Percentiles rank a stretch among this genome's conserved stretches.
Evolutionary conservation across 495 filamentous ascomycete species (phyloP).

Genomic region (Neurospora sp.): DNA sequence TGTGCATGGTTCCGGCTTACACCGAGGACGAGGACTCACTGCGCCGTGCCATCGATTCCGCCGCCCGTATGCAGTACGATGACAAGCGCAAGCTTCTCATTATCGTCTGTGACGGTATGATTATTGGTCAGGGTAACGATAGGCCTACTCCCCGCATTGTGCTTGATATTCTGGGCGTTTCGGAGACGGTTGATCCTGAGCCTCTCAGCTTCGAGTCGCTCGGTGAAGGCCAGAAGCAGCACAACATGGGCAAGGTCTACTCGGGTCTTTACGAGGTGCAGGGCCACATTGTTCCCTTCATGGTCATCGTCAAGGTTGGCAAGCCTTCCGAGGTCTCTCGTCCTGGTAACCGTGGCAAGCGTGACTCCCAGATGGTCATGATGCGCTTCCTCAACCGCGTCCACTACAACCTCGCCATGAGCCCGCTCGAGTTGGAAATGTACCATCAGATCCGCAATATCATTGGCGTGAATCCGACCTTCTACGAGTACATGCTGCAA

Average conservation of each 20-base stretch:
- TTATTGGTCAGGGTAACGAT: conserved; percentile 97
- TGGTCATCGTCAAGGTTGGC: conserved; percentile 94
- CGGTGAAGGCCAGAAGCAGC: conserved; percentile 91
- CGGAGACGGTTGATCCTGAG: conserved; percentile 90
- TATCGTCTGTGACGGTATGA: conserved; percentile 97
- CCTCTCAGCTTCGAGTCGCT: conserved; percentile 95
- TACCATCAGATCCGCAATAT: conserved; percentile 98
- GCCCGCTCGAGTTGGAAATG: conserved; percentile 93
- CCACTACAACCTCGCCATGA: conserved; percentile 94
- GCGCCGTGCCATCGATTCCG: conserved; percentile 91
- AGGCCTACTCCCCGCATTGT: conserved; percentile 92
- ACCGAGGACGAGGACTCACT: conserved; percentile 98
- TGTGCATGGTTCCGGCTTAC: conserved; percentile 95
- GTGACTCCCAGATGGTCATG: conserved; percentile 95
- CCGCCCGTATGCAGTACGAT: conserved; percentile 92
- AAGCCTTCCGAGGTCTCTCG: conserved; percentile 95
- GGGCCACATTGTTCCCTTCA: conserved; percentile 94
- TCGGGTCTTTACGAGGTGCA: conserved; percentile 96
- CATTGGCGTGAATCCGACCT: conserved; percentile 95
- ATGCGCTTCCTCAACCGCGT: conserved; percentile 99
- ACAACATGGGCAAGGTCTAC: conserved; percentile 99
- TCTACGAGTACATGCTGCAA: conserved; percentile 95
- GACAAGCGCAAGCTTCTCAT: conserved; percentile 96
- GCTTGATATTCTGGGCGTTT: conserved; percentile 90
- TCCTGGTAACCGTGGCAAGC: conserved; percentile 96